phyloP scores from a whole-genome alignment of 2,329 filamentous ascomycete genomes.

The Elsinoe perseae region DNA sequence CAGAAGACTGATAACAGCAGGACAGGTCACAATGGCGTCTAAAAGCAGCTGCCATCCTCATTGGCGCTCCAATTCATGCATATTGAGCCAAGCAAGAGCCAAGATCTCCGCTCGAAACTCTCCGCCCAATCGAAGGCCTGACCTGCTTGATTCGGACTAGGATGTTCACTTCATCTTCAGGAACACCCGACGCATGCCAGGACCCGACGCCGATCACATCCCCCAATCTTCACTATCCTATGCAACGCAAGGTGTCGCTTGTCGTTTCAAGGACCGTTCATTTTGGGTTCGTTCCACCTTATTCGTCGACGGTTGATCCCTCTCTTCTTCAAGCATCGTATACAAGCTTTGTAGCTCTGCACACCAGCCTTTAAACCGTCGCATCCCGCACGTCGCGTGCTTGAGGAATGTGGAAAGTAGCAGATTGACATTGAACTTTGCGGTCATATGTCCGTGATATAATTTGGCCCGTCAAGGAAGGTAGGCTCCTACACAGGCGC shows the following conservation, averaged over 20 bases:
- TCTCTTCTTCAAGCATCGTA: background rate
- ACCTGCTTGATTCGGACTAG: conserved; percentile 11
- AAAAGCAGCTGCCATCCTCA: background rate
- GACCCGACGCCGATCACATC: conserved; percentile 1
- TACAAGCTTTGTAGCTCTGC: conserved; percentile 1
- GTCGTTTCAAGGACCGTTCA: conserved; percentile 8
- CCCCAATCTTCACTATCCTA: background rate
- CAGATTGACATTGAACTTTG: background rate
- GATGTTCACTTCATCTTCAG: conserved; percentile 6
- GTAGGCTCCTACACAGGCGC: background rate
- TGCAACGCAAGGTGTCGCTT: conserved; percentile 1
- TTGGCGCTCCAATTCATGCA: background rate
- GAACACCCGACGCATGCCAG: conserved; percentile 13
- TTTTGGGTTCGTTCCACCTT: background rate
- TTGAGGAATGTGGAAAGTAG: background rate
- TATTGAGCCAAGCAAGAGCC: conserved; percentile 2
- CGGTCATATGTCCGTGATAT: conserved; percentile 1
- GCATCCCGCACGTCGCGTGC: conserved; percentile 12
- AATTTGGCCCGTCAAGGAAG: conserved; percentile 4
- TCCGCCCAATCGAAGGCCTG: conserved; percentile 2
- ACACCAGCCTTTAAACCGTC: conserved; percentile 1
- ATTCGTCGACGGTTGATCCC: background rate
- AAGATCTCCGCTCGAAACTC: conserved; percentile 12
- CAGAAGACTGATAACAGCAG: conserved; percentile 11
- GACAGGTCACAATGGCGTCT: conserved; percentile 7